Evolutionary conservation across 352 stramenopile species (phyloP), one percentile per base, ranked within the genome.

Genomic region (Thalassiosira livingstoniorum): DNA sequence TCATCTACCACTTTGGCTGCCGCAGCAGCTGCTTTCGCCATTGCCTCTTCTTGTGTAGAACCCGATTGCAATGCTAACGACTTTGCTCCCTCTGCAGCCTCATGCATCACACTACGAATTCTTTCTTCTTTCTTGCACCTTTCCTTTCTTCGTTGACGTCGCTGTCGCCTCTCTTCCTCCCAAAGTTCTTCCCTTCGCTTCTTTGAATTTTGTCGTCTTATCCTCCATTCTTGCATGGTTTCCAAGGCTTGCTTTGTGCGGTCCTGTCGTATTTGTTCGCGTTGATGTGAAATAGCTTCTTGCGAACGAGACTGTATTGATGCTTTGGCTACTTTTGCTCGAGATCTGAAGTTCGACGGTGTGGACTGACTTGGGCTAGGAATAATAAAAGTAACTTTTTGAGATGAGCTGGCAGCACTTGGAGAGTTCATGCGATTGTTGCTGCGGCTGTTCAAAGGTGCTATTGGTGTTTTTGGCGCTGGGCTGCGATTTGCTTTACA

Each of bases 331-430:
- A 34, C 35, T 53, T 78, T 78, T 25, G 73, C 61, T n/a, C 78
- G 68, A 42, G 71, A 82, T 70, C 45, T 57, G 70, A 86, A 86
- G 58, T 57, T 86, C 31, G 72, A 79, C n/a, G 58, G 18, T 25
- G 70, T 79, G 3, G 63, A 82, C 32, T 78, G 43, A 5, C 71
- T 65, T 60, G 55, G 78, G 65, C 27, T 84, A n/a, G 71, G 53
- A 27, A 82, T 51, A 35, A 86, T 77, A 31, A 80, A 85, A 25
- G 21, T 7, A 11, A 27, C 47, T 58, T 58, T 58, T 15, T 11
- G 27, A 58, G 47, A 23, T 23, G 47, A 23, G 4, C n/a, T n/a
- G n/a, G n/a, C n/a, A n/a, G n/a, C n/a, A n/a, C n/a, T n/a, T n/a
- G n/a, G n/a, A 58, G 47, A 29, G 21, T 58, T 23, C n/a, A n/a